Evolutionary conservation across 2,329 filamentous ascomycete genomes (phyloP).

Genomic region (Aureobasidium melanogenum): DNA sequence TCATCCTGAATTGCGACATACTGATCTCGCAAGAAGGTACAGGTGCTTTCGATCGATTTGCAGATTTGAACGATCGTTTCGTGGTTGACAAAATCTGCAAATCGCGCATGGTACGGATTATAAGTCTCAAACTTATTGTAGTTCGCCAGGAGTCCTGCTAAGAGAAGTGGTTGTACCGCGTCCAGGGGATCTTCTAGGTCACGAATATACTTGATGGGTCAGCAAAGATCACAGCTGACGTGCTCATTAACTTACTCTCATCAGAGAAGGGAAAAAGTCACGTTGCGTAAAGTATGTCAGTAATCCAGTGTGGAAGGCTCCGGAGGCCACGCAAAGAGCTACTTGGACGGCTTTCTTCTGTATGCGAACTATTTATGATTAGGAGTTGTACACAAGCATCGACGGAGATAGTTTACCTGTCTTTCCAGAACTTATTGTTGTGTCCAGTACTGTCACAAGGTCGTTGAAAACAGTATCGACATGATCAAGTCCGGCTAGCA

Average conservation of each 20-base stretch:
- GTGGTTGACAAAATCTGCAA: conserved; percentile 95
- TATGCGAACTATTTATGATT: conserved; percentile 51
- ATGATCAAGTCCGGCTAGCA: conserved; percentile 80
- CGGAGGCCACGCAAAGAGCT: conserved; percentile 74
- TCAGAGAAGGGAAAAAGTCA: conserved; percentile 86
- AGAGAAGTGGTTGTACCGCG: conserved; percentile 62
- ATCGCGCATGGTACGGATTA: conserved; percentile 84
- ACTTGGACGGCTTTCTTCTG: conserved; percentile 73
- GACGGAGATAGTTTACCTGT: conserved; percentile 45
- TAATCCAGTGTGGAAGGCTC: conserved; percentile 91
- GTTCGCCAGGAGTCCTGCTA: conserved; percentile 82
- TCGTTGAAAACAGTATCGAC: conserved; percentile 82
- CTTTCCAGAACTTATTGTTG: conserved; percentile 68
- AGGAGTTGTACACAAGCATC: neutral
- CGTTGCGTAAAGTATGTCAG: conserved; percentile 91
- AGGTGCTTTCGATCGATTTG: conserved; percentile 64
- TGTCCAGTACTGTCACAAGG: conserved; percentile 74
- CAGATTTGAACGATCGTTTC: conserved; percentile 75
- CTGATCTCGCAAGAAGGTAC: conserved; percentile 56
- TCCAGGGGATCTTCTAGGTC: conserved; percentile 58
- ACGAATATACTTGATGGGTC: conserved; percentile 59
- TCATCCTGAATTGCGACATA: conserved; percentile 88
- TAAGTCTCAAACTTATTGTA: conserved; percentile 99
- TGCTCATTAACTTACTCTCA: conserved; percentile 59
- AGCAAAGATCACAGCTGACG: neutral